Conservation (phyloP, 192 early-diverging fungal genomes). For the Coemansia erecta region DNA sequence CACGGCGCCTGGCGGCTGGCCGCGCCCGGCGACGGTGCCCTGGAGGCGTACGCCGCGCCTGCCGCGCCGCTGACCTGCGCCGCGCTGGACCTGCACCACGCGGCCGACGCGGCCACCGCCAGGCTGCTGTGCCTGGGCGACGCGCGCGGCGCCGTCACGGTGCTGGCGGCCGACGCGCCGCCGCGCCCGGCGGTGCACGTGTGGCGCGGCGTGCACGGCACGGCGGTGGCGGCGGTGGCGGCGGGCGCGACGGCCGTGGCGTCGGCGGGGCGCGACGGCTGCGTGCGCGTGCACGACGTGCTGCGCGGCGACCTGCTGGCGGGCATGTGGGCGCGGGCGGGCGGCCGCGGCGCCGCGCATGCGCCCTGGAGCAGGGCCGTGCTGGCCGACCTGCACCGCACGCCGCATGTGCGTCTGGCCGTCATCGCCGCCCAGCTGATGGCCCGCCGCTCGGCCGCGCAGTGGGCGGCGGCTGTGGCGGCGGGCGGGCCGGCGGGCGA, state of each 20-base stretch:
- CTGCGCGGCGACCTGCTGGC: slow-evolving; percentile 14
- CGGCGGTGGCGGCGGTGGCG: slow-evolving; percentile 24
- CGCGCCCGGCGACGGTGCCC: slow-evolving; percentile 4
- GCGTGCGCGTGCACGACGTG: slow-evolving; percentile 23
- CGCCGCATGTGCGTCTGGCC: slow-evolving; percentile 1
- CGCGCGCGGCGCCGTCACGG: slow-evolving; percentile 25
- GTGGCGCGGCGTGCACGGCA: slow-evolving; percentile 27
- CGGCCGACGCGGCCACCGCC: slow-evolving; percentile 2
- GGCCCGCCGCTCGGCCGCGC: slow-evolving; percentile 10
- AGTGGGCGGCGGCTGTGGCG: slow-evolving; percentile 29
- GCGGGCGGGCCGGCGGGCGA: not conserved
- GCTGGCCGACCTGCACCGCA: slow-evolving; percentile 16
- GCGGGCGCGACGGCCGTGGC: slow-evolving; percentile 24
- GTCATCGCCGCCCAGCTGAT: slow-evolving; percentile 18
- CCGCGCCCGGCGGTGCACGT: slow-evolving; percentile 3
- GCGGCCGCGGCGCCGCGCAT: slow-evolving; percentile 12
- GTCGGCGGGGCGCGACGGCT: slow-evolving; percentile 35
- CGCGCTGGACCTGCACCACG: not conserved
- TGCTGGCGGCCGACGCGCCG: slow-evolving; percentile 22
- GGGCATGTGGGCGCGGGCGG: slow-evolving; percentile 17
- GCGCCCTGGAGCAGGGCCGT: slow-evolving; percentile 6
- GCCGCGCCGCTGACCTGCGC: not conserved
- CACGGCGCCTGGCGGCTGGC: slow-evolving; percentile 24
- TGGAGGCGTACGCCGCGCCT: slow-evolving; percentile 7
- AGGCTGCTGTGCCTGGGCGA: slow-evolving; percentile 37